Conservation (phyloP, 2,329 filamentous ascomycete species). For the Trichoderma hamatum region DNA sequence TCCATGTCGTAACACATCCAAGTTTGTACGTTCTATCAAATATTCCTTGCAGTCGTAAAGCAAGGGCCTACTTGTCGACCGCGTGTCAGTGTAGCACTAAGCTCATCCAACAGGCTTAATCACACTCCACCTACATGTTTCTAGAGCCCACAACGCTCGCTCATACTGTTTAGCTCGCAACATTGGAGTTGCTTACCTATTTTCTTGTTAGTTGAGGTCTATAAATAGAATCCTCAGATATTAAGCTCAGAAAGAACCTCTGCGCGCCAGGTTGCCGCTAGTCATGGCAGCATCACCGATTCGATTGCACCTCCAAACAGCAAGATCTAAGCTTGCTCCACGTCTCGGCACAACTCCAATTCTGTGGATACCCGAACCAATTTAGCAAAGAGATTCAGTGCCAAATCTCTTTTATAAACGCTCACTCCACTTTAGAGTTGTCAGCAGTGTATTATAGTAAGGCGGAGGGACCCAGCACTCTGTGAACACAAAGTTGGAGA, state of each 20-base stretch:
- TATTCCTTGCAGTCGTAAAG: not conserved
- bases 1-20: too few relatives aligned
- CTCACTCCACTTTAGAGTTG: not conserved
- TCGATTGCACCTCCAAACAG: slow-evolving; percentile 17
- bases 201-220: not conserved
- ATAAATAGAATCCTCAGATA: not conserved
- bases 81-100: not conserved
- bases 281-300: not conserved
- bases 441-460: too few relatives aligned
- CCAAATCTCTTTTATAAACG: not conserved
- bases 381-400: not conserved
- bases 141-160: not conserved
- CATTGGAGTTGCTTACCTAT: not conserved
- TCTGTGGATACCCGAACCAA: not conserved
- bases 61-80: too few relatives aligned
- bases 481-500: too few relatives aligned
- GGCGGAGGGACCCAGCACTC: not conserved
- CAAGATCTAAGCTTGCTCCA: not conserved
- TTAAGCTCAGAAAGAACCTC: slow-evolving; percentile 26
- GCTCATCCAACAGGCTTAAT: not conserved
- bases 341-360: not conserved
- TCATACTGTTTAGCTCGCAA: not conserved
- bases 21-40: not conserved
- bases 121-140: not conserved
- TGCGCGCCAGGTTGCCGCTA: slow-evolving; percentile 1